Evolutionary conservation across 495 filamentous ascomycete species (phyloP).

Genomic region (Astrothelium subdiscretum): DNA sequence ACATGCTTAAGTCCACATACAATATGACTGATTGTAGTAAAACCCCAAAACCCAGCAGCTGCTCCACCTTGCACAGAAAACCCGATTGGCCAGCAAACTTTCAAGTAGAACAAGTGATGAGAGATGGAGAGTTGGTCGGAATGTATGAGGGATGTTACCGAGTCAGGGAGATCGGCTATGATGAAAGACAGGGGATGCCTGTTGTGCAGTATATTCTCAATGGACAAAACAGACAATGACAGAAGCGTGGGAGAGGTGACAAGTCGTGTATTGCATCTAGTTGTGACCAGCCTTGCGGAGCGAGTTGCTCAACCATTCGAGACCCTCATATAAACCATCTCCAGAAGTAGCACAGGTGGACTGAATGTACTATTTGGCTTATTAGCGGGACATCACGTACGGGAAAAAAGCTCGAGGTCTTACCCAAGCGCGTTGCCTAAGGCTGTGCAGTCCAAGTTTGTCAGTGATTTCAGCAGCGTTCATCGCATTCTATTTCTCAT

Average conservation of each 20-base stretch:
- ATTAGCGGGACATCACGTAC: neutral
- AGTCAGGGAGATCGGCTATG: neutral
- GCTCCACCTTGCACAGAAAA: constrained; percentile 1
- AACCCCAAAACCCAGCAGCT: constrained; percentile 1
- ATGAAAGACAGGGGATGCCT: neutral
- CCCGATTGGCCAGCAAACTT: constrained; percentile 2
- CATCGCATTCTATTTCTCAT: constrained; percentile 75
- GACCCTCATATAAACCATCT: constrained; percentile 98
- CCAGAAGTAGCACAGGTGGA: constrained; percentile 98
- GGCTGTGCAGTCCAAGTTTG: constrained; percentile 97
- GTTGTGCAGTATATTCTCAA: neutral
- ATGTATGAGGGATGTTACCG: neutral
- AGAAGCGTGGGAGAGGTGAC: neutral
- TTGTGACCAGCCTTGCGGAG: constrained; percentile 83
- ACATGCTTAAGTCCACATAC: neutral
- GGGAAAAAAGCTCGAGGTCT: constrained; percentile 28
- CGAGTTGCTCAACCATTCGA: constrained; percentile 96
- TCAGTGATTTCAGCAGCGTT: constrained; percentile 98
- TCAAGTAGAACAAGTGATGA: constrained; percentile 3
- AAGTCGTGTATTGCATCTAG: constrained; percentile 32
- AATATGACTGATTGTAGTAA: neutral
- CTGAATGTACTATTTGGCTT: constrained; percentile 77
- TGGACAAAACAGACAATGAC: neutral
- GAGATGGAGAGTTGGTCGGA: constrained; percentile 1
- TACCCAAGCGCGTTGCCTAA: constrained; percentile 98